These are phyloP conservation scores for Ascochyta fabae DNA, from an alignment of 2,329 filamentous ascomycete species.

Conservation along the genomic window DNA sequence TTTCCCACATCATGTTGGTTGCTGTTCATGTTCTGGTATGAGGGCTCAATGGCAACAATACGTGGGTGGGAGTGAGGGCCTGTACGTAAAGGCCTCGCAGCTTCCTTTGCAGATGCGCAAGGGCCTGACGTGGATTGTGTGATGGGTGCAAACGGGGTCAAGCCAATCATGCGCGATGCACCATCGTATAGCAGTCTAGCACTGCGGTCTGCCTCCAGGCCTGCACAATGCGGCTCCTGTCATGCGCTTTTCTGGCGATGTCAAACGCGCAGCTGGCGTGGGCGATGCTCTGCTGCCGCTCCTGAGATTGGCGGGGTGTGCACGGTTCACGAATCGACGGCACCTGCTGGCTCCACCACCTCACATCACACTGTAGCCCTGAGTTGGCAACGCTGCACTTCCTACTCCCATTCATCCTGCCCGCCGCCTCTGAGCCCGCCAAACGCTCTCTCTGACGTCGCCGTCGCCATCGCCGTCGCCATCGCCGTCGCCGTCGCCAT, in stretches of 20 bases:
- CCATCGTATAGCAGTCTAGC: neutral
- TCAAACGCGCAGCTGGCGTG: neutral
- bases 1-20: conserved; percentile 12
- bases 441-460: conserved; percentile 18
- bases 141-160: neutral
- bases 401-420: conserved; percentile 27
- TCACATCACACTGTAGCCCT: conserved; percentile 34
- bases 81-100: conserved; percentile 1
- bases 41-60: neutral
- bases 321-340: conserved; percentile 10
- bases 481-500: conserved; percentile 17
- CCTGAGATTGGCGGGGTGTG: conserved; percentile 19
- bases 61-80: neutral
- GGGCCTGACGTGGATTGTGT: conserved; percentile 7
- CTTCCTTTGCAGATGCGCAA: conserved; percentile 12
- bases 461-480: neutral
- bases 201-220: neutral
- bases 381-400: conserved; percentile 30
- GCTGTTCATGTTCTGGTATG: conserved; percentile 19
- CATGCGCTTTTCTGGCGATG: neutral
- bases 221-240: neutral
- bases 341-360: conserved; percentile 21
- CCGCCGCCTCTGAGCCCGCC: conserved; percentile 12
- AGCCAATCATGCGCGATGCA: neutral
- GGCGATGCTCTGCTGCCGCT: conserved; percentile 13